phyloP scores from a whole-genome alignment of 306 rosid species.

The Vigna unguiculata region DNA sequence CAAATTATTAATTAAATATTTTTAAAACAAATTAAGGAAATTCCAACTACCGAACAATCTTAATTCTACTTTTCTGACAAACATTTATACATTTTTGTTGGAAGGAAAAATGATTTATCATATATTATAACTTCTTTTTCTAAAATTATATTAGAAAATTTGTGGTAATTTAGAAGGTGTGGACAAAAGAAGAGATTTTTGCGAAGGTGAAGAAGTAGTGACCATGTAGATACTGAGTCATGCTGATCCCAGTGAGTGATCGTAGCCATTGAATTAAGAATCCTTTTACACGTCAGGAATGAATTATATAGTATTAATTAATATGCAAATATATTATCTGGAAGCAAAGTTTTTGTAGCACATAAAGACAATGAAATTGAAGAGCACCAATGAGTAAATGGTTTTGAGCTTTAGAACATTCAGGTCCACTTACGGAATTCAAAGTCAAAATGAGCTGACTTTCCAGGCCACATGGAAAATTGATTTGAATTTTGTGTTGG shows the following conservation, averaged over 20 bases:
- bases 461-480: conserved; percentile 27
- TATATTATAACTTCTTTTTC: too few relatives aligned
- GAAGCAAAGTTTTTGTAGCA: conserved; percentile 29
- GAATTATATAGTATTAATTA: conserved; percentile 2
- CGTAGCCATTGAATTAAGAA: conserved; percentile 16
- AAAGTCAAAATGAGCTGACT: conserved; percentile 65
- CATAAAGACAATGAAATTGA: conserved; percentile 34
- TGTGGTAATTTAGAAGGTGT: neutral
- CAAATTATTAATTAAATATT: too few relatives aligned
- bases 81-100: too few relatives aligned
- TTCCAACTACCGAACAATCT: too few relatives aligned
- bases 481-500: conserved; percentile 32
- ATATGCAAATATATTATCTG: conserved; percentile 6
- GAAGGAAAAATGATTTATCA: too few relatives aligned
- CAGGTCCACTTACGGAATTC: conserved; percentile 50
- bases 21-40: too few relatives aligned
- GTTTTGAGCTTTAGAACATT: conserved; percentile 24
- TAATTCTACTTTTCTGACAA: too few relatives aligned
- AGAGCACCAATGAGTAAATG: conserved; percentile 27
- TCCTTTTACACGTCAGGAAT: conserved; percentile 29
- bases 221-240: conserved; percentile 11
- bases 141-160: neutral
- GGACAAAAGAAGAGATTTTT: neutral
- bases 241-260: neutral
- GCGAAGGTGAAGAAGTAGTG: neutral